Base-by-base conservation (phyloP, 108 stramenopile genomes). In the Stephanodiscus triporus region DNA sequence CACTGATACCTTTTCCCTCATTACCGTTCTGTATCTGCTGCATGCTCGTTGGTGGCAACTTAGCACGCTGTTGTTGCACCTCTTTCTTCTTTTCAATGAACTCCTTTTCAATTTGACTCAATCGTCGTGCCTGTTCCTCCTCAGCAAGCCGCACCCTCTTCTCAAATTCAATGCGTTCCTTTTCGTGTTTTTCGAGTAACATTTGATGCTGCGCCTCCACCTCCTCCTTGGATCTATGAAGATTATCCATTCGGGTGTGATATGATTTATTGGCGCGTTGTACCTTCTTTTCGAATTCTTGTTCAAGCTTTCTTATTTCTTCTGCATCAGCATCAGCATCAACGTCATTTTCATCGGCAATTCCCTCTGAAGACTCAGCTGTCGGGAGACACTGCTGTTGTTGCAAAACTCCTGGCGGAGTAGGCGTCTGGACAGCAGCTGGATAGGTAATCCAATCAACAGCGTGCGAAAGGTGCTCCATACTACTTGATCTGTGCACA, bases 171-270 rank as follows among this genome's bases (percentile, higher is more conserved):
- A 82, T 81, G 30, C 87, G 73, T 49, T 94, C 92, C 77, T 89
- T 94, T 68, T 96, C 87, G 60, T 93, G 92, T 72, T 92, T 90
- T 68, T 91, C 87, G 3, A 94, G 83, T 42, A 87, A 91, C 82
- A 93, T 96, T 70, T 84, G 81, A 47, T 93, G 95, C 66, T 88
- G 91, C 24, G 85, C 88, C 73, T 95, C 95, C 27, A 85, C 81
- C 54, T 95, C 88, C 47, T 78, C 78, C 68, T 88, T 87, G 9
- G 87, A 87, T 26, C 91, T 79, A 59, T 90, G 87, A 3, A 95
- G 84, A 66, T 86, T 95, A 72, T 93, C 92, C 95, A 95, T 95
- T 43, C 95, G 81, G 49, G 73, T 90, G 45, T 87, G 85, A 63
- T 87, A 95, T 0, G 90, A 91, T 76, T 90, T 91, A 79, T 90